These are phyloP conservation scores for Globisporangium canariense DNA, from an alignment of 352 stramenopile genomes.

Conservation along the genomic window DNA sequence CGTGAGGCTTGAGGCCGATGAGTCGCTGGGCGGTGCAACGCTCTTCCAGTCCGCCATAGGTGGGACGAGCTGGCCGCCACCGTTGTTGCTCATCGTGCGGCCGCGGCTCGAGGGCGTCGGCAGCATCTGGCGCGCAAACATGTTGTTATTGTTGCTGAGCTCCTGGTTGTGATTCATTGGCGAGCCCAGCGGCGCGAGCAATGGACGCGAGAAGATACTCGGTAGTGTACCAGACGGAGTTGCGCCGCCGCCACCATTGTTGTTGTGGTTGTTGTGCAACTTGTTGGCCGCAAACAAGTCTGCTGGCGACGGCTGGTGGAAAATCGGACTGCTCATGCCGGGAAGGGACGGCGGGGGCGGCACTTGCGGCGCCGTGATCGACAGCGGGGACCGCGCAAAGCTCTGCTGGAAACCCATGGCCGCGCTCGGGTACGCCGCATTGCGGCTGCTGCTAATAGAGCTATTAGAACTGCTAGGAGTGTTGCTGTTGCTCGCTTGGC, in stretches of 20 bases:
- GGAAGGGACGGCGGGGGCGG: conserved; percentile 12
- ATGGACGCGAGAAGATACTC: conserved; percentile 43
- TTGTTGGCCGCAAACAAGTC: conserved; percentile 26
- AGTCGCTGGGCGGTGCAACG: neutral
- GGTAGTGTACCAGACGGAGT: conserved; percentile 33
- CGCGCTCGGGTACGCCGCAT: conserved; percentile 14
- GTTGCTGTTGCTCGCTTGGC: conserved; percentile 7
- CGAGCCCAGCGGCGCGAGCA: conserved; percentile 37
- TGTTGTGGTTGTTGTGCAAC: neutral
- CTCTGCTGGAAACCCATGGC: conserved; percentile 12
- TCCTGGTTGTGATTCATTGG: conserved; percentile 13
- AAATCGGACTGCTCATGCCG: conserved; percentile 27
- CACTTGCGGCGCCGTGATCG: conserved; percentile 40
- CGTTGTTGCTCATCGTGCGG: neutral
- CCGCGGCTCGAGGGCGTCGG: conserved; percentile 14
- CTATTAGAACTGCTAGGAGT: neutral
- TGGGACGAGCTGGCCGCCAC: neutral
- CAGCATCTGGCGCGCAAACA: conserved; percentile 8
- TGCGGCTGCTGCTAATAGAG: conserved; percentile 2
- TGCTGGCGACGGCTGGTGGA: conserved; percentile 20
- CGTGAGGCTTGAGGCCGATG: neutral
- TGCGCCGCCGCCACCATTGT: conserved; percentile 7
- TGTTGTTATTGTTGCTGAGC: neutral
- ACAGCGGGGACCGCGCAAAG: conserved; percentile 29
- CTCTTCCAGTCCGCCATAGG: conserved; percentile 17